Evolutionary conservation across 371 early-diverging fungal genomes (phyloP), one percentile per base, ranked within the genome.

Genomic region (Lichtheimia corymbifera): DNA sequence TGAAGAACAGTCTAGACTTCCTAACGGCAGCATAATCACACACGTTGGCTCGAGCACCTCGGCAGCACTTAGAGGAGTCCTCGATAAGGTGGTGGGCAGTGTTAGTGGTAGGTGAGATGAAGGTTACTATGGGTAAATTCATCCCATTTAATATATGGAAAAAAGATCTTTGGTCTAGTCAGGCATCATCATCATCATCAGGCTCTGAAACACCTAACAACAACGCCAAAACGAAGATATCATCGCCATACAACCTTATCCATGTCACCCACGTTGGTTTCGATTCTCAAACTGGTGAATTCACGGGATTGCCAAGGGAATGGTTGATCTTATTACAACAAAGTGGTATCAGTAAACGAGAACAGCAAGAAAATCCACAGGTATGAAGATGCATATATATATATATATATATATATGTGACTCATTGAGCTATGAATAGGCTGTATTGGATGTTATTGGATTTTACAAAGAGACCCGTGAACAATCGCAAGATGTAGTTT

Each of bases 261-360:
- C 98, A 98, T 76, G 83, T 97, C 61, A 96, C 96, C 12, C 98
- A 96, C 68, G 95, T 95, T 60, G 96, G 96, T 4, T 93, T 91
- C 72, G 88, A 94, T 75, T 80, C 88, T 27, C 89, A 90, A 50
- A 92, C 96, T 18, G 95, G 95, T 58, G 93, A 93, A 79, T 94
- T 94, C 65, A 93, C 93, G 47, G 98, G 98, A 17, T 70, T 98
- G 50, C 97, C 98, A 25, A 84, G 88, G 64, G 94, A 95, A 72
- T 98, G 98, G 98, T 91, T 93, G 47, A 79, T 84, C 24, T 74
- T 98, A 64, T 83, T 98, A 44, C 86, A 89, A 64, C 90, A 93
- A 62, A 91, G 96, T 47, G 97, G 97, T 54, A 97, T 98, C 67
- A 83, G 95, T 40, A 92, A 94, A 76, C 89, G 93, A 65, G 96